These are phyloP conservation scores for Cutaneotrichosporon cavernicola DNA, from an alignment of 1,284 basidiomycete genomes.

Conservation along the genomic window DNA sequence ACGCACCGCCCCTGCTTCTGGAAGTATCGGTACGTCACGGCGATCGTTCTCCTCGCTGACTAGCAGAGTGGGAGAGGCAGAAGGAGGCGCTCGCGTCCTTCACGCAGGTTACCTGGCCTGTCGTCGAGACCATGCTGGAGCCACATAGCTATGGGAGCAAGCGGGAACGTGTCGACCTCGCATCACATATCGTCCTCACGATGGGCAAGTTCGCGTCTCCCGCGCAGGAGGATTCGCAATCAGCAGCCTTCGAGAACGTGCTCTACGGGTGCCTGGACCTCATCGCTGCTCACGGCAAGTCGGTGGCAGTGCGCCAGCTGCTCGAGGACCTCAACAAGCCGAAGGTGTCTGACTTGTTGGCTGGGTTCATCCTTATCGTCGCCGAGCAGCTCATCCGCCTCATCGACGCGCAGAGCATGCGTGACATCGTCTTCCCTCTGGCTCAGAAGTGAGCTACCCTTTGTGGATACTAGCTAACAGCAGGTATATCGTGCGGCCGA, in stretches of 20 bases:
- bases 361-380: conserved; percentile 30
- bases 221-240: conserved; percentile 20
- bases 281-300: conserved; percentile 24
- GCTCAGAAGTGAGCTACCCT: conserved; percentile 30
- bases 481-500: conserved; percentile 32
- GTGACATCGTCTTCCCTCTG: conserved; percentile 27
- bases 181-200: conserved; percentile 25
- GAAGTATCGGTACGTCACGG: conserved; percentile 8
- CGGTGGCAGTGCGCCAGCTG: conserved; percentile 12
- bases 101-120: conserved; percentile 25
- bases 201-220: conserved; percentile 31
- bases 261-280: conserved; percentile 40
- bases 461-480: conserved; percentile 1
- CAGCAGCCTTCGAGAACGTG: conserved; percentile 33
- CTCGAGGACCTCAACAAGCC: conserved; percentile 12
- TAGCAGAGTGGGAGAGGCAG: conserved; percentile 27
- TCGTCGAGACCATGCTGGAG: conserved; percentile 28
- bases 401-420: conserved; percentile 27
- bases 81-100: conserved; percentile 32
- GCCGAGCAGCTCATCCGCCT: conserved; percentile 37
- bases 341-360: conserved; percentile 17
- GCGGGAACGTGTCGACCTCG: conserved; percentile 15
- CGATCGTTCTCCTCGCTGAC: not conserved
- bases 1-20: conserved; percentile 8
- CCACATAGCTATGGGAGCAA: conserved; percentile 13